These are phyloP conservation scores for Leptographium galeiforme DNA, from an alignment of 2,329 filamentous ascomycete species.

Conservation along the genomic window DNA sequence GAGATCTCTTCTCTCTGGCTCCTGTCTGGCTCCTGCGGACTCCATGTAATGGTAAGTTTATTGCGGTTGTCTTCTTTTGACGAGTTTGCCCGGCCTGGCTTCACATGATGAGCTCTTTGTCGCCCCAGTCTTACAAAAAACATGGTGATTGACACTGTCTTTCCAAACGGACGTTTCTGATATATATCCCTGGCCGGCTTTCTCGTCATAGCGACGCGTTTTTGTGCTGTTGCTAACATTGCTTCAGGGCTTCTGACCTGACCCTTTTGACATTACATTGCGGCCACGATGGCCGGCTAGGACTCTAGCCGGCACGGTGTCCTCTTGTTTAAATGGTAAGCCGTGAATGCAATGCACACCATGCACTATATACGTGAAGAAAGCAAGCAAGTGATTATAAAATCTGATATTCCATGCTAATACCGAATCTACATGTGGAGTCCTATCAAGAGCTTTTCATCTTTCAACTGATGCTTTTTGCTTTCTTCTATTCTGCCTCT, in stretches of 20 bases:
- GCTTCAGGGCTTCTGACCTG: not conserved
- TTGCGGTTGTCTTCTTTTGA: not conserved
- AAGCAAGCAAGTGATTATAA: constrained; percentile 44
- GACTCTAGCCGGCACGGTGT: not conserved
- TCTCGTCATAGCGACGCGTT: not conserved
- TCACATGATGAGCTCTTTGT: constrained; percentile 39
- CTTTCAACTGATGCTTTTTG: constrained; percentile 58
- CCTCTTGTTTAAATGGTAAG: constrained; percentile 7
- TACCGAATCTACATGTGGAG: constrained; percentile 56
- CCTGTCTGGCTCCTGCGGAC: too few species aligned
- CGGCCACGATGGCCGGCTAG: too few species aligned
- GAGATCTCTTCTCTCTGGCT: too few species aligned
- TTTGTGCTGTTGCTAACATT: not conserved
- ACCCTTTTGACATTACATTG: not conserved
- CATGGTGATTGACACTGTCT: constrained; percentile 43
- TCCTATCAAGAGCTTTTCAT: constrained; percentile 61
- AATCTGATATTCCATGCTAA: constrained; percentile 64
- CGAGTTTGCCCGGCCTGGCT: not conserved
- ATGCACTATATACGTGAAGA: not conserved
- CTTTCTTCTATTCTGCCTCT: constrained; percentile 12
- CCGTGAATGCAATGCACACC: not conserved
- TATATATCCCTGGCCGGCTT: constrained; percentile 4
- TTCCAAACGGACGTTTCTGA: constrained; percentile 37
- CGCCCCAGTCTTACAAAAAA: constrained; percentile 43
- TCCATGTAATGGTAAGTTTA: not conserved